phyloP scores from a whole-genome alignment of 306 rosid species.

The Rosa persica region DNA sequence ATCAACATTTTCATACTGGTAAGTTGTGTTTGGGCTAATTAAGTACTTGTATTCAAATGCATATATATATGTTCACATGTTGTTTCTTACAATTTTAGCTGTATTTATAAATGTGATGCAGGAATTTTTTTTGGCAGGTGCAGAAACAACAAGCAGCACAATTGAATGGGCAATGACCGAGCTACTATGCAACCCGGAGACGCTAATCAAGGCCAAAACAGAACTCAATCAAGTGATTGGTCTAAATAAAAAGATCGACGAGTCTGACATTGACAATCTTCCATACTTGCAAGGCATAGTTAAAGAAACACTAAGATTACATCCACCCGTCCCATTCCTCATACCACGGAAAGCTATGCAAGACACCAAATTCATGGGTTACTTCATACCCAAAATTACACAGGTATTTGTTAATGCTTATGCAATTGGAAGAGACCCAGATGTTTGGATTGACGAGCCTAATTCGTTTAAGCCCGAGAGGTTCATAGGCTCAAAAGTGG shows the following conservation, averaged over 20 bases:
- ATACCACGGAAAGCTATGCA: conserved; percentile 39
- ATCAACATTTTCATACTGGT: conserved; percentile 43
- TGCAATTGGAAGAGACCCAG: conserved; percentile 61
- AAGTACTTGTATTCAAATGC: no score
- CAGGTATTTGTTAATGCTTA: conserved; percentile 51
- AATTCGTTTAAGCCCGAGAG: conserved; percentile 42
- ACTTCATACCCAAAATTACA: conserved; percentile 42
- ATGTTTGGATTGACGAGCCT: conserved; percentile 45
- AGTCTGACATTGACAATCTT: conserved; percentile 49
- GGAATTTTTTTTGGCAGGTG: conserved; percentile 56
- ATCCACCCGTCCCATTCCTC: conserved; percentile 50
- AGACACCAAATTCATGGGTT: conserved; percentile 50
- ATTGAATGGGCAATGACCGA: conserved; percentile 58
- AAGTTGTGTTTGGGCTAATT: no score
- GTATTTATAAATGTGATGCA: neutral
- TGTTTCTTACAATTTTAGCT: no score
- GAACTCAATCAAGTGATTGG: conserved; percentile 45
- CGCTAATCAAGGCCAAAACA: conserved; percentile 24
- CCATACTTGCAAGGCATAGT: conserved; percentile 36
- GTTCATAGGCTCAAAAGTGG: conserved; percentile 22
- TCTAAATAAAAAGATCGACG: conserved; percentile 28
- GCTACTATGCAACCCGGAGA: conserved; percentile 33
- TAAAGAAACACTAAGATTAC: conserved; percentile 49
- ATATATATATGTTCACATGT: no score
- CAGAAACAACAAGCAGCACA: conserved; percentile 57